A percentile compares a stretch with the other conserved stretches of the same genome.
Conservation (phyloP, 2,329 filamentous ascomycete genomes). For the Aspergillus udagawae region DNA sequence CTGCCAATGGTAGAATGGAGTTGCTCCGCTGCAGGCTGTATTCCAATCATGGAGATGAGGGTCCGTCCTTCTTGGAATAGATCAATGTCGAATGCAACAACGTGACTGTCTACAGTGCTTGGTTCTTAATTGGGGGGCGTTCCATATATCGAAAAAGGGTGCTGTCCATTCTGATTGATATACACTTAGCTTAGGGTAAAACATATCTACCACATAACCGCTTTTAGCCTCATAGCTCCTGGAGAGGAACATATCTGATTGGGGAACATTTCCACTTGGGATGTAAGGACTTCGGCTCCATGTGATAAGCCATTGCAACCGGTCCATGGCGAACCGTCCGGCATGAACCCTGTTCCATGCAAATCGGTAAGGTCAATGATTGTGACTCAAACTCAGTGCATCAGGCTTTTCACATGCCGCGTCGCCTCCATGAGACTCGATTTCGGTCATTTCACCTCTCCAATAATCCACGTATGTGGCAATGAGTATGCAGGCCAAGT, state of each 20-base stretch:
- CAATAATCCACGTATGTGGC: neutral
- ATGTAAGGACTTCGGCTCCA: neutral
- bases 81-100: neutral
- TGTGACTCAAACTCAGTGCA: neutral
- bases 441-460: neutral
- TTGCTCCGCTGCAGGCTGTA: neutral
- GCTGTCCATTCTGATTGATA: neutral
- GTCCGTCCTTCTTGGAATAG: neutral
- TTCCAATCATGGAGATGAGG: neutral
- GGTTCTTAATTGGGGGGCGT: neutral
- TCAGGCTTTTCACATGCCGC: neutral
- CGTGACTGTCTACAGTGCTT: neutral
- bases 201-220: neutral
- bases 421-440: neutral
- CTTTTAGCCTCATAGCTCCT: neutral
- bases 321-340: neutral
- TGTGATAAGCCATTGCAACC: neutral
- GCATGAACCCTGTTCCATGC: neutral
- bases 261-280: neutral
- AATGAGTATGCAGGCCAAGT: neutral
- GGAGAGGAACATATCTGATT: neutral
- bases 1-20: neutral
- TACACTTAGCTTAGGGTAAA: neutral
- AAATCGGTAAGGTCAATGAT: neutral
- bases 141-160: neutral